Evolutionary conservation across 2,329 filamentous ascomycete genomes (phyloP).

Genomic region (Byssoonygena ceratinophila): DNA sequence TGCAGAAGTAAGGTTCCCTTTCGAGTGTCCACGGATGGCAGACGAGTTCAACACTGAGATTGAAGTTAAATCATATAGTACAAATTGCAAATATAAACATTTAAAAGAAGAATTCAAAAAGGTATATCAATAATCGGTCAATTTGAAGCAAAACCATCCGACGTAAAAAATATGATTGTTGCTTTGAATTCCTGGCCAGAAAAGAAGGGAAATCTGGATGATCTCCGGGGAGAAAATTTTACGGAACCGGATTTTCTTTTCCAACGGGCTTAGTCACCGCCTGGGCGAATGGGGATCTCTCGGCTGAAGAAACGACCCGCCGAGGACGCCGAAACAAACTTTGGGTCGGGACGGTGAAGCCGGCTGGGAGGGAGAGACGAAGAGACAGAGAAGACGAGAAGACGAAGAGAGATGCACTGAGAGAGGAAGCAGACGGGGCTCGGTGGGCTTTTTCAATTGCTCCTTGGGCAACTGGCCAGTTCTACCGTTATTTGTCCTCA

Average conservation of each 20-base stretch:
- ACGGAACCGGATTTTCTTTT: constrained; percentile 30
- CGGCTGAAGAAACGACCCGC: not conserved
- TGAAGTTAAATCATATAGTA: constrained; percentile 12
- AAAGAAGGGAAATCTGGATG: constrained; percentile 20
- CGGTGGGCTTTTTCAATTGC: not conserved
- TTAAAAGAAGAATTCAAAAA: constrained; percentile 11
- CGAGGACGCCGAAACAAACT: not conserved
- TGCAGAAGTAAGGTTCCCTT: constrained; percentile 2
- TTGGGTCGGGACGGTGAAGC: not conserved
- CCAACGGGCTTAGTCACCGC: constrained; percentile 19
- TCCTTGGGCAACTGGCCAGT: not conserved
- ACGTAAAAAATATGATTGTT: not conserved
- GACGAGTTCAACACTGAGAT: not conserved
- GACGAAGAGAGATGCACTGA: not conserved
- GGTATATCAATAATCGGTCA: constrained; percentile 5
- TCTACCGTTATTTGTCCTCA: not conserved
- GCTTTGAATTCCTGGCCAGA: constrained; percentile 9
- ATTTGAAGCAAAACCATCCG: not conserved
- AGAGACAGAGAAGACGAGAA: not conserved
- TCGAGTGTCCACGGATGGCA: constrained; percentile 2
- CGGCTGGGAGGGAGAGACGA: too few species aligned
- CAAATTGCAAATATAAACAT: constrained; percentile 14
- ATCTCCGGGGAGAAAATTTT: constrained; percentile 33
- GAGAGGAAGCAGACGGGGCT: not conserved
- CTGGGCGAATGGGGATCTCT: constrained; percentile 3